A percentile compares a stretch with the other conserved stretches of the same genome.
Conservation (phyloP, 441 rosid species). For the Eruca vesicaria region DNA sequence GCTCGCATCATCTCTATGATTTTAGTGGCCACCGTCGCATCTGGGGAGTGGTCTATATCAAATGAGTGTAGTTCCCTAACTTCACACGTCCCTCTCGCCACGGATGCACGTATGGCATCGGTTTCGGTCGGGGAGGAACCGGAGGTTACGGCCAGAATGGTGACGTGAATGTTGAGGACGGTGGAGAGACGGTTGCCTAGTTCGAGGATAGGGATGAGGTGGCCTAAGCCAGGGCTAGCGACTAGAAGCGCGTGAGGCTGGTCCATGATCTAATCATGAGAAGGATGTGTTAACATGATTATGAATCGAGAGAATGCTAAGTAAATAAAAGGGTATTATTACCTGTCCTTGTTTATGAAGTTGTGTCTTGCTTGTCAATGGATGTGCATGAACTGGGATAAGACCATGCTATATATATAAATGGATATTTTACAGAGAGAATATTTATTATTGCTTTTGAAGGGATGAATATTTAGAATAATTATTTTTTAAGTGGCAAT, state of each 20-base stretch:
- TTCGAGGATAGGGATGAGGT: constrained; percentile 31
- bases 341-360: background rate
- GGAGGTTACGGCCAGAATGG: constrained; percentile 14
- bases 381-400: background rate
- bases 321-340: background rate
- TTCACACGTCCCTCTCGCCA: constrained; percentile 4
- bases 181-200: constrained; percentile 28
- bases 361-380: background rate
- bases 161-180: constrained; percentile 9
- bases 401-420: background rate
- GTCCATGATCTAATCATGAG: constrained; percentile 18
- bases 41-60: constrained; percentile 7
- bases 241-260: constrained; percentile 23
- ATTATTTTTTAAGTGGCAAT: background rate
- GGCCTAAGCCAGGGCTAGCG: constrained; percentile 33
- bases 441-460: background rate
- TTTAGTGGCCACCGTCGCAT: constrained; percentile 9
- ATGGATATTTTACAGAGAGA: background rate
- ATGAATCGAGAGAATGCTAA: background rate
- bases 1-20: constrained; percentile 16
- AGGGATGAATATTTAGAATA: no score
- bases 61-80: constrained; percentile 5
- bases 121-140: constrained; percentile 11
- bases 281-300: background rate
- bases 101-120: constrained; percentile 4